Conservation (phyloP, 2,329 filamentous ascomycete genomes). For the Rhinocladiella mackenziei region DNA sequence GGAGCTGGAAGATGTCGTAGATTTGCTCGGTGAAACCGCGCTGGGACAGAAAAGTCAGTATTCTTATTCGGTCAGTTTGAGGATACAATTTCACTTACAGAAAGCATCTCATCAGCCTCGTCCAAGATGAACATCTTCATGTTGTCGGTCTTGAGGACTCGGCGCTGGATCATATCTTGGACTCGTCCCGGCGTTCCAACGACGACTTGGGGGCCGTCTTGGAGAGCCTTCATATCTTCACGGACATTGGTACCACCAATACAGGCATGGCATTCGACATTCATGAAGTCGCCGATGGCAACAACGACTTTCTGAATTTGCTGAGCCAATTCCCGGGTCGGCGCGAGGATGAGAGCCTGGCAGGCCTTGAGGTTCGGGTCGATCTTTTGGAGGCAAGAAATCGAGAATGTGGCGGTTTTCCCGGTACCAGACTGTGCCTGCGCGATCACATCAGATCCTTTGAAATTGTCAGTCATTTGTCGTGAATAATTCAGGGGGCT, state of each 20-base stretch:
- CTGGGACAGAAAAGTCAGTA: constrained; percentile 48
- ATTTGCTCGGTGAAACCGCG: constrained; percentile 99
- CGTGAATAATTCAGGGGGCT: too few species aligned
- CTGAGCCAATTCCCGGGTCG: constrained; percentile 96
- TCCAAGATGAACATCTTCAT: constrained; percentile 99
- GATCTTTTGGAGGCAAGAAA: constrained; percentile 98
- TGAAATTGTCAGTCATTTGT: too few species aligned
- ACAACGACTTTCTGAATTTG: constrained; percentile 99
- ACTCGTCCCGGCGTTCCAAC: constrained; percentile 98
- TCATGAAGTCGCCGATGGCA: constrained; percentile 99
- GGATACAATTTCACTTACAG: constrained; percentile 57
- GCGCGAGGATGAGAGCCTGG: constrained; percentile 96
- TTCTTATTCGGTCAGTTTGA: too few species aligned
- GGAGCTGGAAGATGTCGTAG: constrained; percentile 99
- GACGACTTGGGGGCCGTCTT: constrained; percentile 94
- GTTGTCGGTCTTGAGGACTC: constrained; percentile 90
- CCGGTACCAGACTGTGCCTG: constrained; percentile 99
- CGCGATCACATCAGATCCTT: constrained; percentile 97
- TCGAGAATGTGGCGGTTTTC: constrained; percentile 99
- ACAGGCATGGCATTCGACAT: constrained; percentile 97
- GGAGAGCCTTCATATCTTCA: constrained; percentile 97
- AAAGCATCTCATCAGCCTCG: constrained; percentile 99
- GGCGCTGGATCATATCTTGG: constrained; percentile 98
- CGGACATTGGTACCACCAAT: constrained; percentile 98
- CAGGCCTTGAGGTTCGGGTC: constrained; percentile 91